Percentiles rank a stretch among this genome's conserved stretches.
phyloP scores from a whole-genome alignment of 805 yeast species.

The Sugiyamaella valdiviana region DNA sequence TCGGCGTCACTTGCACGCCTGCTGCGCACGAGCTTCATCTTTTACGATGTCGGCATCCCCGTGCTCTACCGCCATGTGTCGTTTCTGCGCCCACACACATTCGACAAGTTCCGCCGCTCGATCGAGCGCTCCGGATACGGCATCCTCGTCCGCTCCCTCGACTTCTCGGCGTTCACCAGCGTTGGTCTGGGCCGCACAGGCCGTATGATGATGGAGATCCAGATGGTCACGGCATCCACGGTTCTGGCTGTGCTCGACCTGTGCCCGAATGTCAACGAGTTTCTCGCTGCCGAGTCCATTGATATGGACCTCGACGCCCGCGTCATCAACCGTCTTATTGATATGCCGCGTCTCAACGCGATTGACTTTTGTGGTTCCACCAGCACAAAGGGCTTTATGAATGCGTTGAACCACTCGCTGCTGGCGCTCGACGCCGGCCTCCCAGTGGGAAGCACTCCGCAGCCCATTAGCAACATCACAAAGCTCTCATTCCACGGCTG shows the following conservation, averaged over 20 bases:
- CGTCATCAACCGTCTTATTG: conserved; percentile 53
- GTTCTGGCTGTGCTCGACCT: conserved; percentile 54
- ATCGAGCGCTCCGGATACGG: conserved; percentile 43
- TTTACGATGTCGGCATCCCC: conserved; percentile 33
- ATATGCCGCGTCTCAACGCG: conserved; percentile 53
- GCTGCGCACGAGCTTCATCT: conserved; percentile 25
- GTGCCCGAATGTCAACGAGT: conserved; percentile 65
- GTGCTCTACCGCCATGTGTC: conserved; percentile 35
- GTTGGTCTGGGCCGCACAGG: conserved; percentile 87
- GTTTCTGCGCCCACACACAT: conserved; percentile 75
- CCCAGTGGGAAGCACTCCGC: not conserved
- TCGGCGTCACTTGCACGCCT: conserved; percentile 19
- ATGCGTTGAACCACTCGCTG: conserved; percentile 43
- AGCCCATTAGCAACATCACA: conserved; percentile 26
- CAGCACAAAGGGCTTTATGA: conserved; percentile 48
- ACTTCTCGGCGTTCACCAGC: conserved; percentile 82
- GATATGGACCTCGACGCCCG: conserved; percentile 68
- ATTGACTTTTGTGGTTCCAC: conserved; percentile 88
- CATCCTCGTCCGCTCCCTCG: conserved; percentile 61
- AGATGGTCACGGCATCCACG: conserved; percentile 76
- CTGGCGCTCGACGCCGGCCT: conserved; percentile 15
- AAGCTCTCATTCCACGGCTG: conserved; percentile 82
- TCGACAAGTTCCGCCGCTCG: conserved; percentile 61
- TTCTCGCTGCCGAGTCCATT: conserved; percentile 77
- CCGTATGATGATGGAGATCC: conserved; percentile 84